Percentiles rank a stretch among this genome's conserved stretches.
These are phyloP conservation scores for Arabidopsis hybrid DNA, from an alignment of 441 rosid genomes.

Conservation along the genomic window DNA sequence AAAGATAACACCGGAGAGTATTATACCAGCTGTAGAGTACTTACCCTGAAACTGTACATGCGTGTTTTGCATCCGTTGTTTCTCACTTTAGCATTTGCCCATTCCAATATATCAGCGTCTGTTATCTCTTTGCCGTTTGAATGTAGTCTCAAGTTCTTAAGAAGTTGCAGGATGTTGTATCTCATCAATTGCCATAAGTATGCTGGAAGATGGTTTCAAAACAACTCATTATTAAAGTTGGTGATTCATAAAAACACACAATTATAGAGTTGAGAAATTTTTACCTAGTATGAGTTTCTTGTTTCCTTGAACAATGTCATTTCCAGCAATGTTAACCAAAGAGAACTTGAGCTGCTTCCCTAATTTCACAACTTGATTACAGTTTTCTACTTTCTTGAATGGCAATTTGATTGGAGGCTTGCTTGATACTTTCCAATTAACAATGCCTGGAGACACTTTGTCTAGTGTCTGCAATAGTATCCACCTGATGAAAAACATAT, in stretches of 20 bases:
- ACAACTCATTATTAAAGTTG: background rate
- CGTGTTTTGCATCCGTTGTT: slow-evolving; percentile 60
- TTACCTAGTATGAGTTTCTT: slow-evolving; percentile 76
- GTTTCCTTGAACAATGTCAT: slow-evolving; percentile 81
- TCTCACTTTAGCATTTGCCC: slow-evolving; percentile 77
- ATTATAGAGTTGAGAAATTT: slow-evolving; percentile 16
- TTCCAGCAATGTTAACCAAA: slow-evolving; percentile 79
- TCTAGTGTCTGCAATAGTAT: slow-evolving; percentile 75
- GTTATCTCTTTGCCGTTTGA: slow-evolving; percentile 70
- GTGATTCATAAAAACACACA: slow-evolving; percentile 1
- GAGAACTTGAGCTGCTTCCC: slow-evolving; percentile 85
- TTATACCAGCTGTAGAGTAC: background rate
- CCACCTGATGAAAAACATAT: slow-evolving; percentile 58
- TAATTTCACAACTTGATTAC: slow-evolving; percentile 77
- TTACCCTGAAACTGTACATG: slow-evolving; percentile 74
- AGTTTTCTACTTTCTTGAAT: slow-evolving; percentile 82
- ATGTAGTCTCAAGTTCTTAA: slow-evolving; percentile 73
- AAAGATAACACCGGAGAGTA: background rate
- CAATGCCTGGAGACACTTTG: slow-evolving; percentile 76
- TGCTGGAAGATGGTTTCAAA: slow-evolving; percentile 49
- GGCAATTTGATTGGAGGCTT: slow-evolving; percentile 83
- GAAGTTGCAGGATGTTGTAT: slow-evolving; percentile 77
- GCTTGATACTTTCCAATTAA: slow-evolving; percentile 75
- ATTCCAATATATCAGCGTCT: slow-evolving; percentile 71
- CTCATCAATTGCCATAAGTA: slow-evolving; percentile 86